Percentiles rank a stretch among this genome's conserved stretches.
Evolutionary conservation across 352 stramenopile species (phyloP).

Genomic region (Pythium aquatile): DNA sequence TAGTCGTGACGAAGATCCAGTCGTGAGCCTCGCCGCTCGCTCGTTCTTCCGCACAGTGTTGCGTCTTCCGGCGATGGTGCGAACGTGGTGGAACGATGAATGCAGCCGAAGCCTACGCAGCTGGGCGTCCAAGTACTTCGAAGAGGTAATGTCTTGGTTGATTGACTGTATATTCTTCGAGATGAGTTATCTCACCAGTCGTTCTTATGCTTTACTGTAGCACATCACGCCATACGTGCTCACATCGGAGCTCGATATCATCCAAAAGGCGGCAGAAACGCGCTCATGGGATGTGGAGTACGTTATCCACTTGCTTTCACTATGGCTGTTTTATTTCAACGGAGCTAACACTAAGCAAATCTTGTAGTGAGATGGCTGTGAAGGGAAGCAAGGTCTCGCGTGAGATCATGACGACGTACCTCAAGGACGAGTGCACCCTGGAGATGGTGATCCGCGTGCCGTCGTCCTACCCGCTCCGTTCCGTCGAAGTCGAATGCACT

Average conservation of each 20-base stretch:
- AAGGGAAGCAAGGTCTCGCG: slow-evolving; percentile 84
- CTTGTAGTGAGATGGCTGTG: slow-evolving; percentile 74
- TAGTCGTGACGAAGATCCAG: slow-evolving; percentile 10
- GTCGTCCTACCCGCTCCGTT: slow-evolving; percentile 85
- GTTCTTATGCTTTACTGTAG: slow-evolving; percentile 16
- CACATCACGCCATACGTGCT: slow-evolving; percentile 82
- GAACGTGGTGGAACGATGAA: slow-evolving; percentile 90
- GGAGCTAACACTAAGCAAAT: slow-evolving; percentile 1
- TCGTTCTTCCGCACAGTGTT: slow-evolving; percentile 85
- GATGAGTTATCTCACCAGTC: slow-evolving; percentile 1
- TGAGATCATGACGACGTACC: slow-evolving; percentile 89
- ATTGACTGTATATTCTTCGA: not conserved
- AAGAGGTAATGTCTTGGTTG: slow-evolving; percentile 47
- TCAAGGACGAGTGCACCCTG: slow-evolving; percentile 91
- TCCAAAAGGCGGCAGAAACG: slow-evolving; percentile 54
- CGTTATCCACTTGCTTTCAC: slow-evolving; percentile 7
- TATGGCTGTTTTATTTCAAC: slow-evolving; percentile 2
- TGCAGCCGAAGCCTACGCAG: slow-evolving; percentile 75
- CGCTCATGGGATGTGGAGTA: slow-evolving; percentile 67
- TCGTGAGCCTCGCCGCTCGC: slow-evolving; percentile 45
- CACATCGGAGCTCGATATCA: slow-evolving; percentile 71
- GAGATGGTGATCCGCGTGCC: slow-evolving; percentile 91
- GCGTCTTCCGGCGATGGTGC: slow-evolving; percentile 83
- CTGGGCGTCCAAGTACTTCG: slow-evolving; percentile 88
- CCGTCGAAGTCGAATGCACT: slow-evolving; percentile 90